Evolutionary conservation across 2,329 filamentous ascomycete genomes (phyloP).

Genomic region (Pleomassaria siparia): DNA sequence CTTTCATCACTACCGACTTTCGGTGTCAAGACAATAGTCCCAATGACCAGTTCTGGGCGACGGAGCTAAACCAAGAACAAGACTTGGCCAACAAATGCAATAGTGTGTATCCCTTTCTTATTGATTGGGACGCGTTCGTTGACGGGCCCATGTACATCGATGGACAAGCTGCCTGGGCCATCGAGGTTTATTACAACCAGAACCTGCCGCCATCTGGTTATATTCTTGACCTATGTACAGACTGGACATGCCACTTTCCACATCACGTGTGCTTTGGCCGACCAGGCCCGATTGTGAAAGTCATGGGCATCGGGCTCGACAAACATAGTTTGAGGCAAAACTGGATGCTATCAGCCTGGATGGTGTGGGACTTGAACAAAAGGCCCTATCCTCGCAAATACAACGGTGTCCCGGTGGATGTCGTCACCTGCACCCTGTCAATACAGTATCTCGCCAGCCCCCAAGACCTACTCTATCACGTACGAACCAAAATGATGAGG

Average conservation of each 20-base stretch:
- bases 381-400: slow-evolving; percentile 11
- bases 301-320: no score
- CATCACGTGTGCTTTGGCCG: slow-evolving; percentile 42
- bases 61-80: no score
- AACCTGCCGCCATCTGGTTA: neutral
- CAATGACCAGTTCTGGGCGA: no score
- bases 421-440: slow-evolving; percentile 53
- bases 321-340: no score
- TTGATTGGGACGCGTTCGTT: neutral
- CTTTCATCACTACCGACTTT: no score
- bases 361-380: slow-evolving; percentile 46
- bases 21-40: no score
- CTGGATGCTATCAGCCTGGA: slow-evolving; percentile 53
- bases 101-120: no score
- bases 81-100: no score
- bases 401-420: slow-evolving; percentile 39
- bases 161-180: neutral
- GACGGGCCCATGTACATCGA: neutral
- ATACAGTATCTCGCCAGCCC: slow-evolving; percentile 56
- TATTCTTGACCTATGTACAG: neutral
- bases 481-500: slow-evolving; percentile 42
- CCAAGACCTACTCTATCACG: slow-evolving; percentile 46
- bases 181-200: neutral
- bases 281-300: no score
- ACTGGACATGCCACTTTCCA: neutral